Base-by-base conservation (phyloP, 768 basidiomycete species). In the Boletus pseudopeckii region DNA sequence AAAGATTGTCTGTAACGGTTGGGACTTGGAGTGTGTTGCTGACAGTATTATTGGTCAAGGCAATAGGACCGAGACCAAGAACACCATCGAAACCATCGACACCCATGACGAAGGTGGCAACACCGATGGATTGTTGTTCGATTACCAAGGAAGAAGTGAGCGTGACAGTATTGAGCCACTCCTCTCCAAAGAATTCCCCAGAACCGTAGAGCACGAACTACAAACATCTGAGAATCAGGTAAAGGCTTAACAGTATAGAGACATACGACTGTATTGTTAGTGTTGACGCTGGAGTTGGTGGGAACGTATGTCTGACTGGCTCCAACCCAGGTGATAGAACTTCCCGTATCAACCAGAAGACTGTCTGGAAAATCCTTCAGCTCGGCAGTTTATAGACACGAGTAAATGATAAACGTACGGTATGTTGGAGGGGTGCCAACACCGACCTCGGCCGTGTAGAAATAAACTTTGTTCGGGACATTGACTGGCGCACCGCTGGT, bases 1-100 rank as follows among this genome's bases (percentile, higher is more conserved):
- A 63, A 5, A 75, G 69, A 52, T 70, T 74, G 58, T 75, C 67
- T 11, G 58, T 62, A 11, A 75, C 70, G 8, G 75, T 76, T 4
- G 71, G 68, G 34, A 73, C 58, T 7, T 42, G 7, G 8, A 15
- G 26, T 7, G 41, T 30, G 36, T 52, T 52, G 13, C 26, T 44
- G 14, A 70, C 50, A 7, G 63, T 64, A 45, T 63, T 64, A 2
- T 54, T 26, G 0, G 75, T 75, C 43, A 76, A 54, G 34, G 58
- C 64, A 4, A 51, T 40, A 6, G 76, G 76, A 8, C 75, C 69
- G 28, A 62, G 28, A 58, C 76, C 59, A 13, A 78, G 67, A 45
- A 77, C 67, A 13, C 77, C 77, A 50, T 77, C 75, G 11, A 73
- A 59, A 9, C 61, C 68, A 4, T 47, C 33, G 40, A 71, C 64